phyloP scores from a whole-genome alignment of 1,284 basidiomycete genomes.

The Cryptococcus wingfieldii region DNA sequence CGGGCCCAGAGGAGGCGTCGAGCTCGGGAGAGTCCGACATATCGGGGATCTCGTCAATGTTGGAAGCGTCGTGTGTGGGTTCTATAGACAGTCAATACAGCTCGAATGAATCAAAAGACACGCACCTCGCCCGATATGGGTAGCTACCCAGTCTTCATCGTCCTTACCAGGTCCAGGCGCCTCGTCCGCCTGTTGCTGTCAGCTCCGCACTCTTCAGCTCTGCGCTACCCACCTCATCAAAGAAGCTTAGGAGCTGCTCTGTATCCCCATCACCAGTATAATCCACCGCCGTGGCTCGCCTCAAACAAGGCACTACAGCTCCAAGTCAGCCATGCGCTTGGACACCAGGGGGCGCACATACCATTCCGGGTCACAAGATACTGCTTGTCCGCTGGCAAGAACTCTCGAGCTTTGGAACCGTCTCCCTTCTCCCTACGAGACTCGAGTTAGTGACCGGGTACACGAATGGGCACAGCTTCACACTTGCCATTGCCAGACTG shows the following conservation, averaged over 20 bases:
- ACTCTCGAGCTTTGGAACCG: slow-evolving; percentile 75
- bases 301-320: slow-evolving; percentile 74
- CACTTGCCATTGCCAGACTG: slow-evolving; percentile 84
- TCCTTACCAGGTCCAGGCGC: slow-evolving; percentile 39
- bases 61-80: slow-evolving; percentile 20
- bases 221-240: slow-evolving; percentile 43
- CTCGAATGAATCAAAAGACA: not conserved
- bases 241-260: slow-evolving; percentile 67
- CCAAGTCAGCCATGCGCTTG: not conserved
- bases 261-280: slow-evolving; percentile 93
- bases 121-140: slow-evolving; percentile 47
- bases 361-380: slow-evolving; percentile 86
- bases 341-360: slow-evolving; percentile 27
- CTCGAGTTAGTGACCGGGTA: not conserved
- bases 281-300: slow-evolving; percentile 82
- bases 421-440: slow-evolving; percentile 83
- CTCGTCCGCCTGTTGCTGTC: slow-evolving; percentile 36
- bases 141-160: slow-evolving; percentile 53
- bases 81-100: not conserved
- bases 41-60: slow-evolving; percentile 46
- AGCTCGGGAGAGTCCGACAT: slow-evolving; percentile 40
- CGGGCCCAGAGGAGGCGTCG: slow-evolving; percentile 31
- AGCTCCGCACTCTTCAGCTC: not conserved
- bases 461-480: not conserved
- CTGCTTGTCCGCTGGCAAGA: slow-evolving; percentile 90